A percentile compares a stretch with the other conserved stretches of the same genome.
These are phyloP conservation scores for Cordyceps cateniannulata DNA, from an alignment of 2,329 filamentous ascomycete genomes.

Conservation along the genomic window DNA sequence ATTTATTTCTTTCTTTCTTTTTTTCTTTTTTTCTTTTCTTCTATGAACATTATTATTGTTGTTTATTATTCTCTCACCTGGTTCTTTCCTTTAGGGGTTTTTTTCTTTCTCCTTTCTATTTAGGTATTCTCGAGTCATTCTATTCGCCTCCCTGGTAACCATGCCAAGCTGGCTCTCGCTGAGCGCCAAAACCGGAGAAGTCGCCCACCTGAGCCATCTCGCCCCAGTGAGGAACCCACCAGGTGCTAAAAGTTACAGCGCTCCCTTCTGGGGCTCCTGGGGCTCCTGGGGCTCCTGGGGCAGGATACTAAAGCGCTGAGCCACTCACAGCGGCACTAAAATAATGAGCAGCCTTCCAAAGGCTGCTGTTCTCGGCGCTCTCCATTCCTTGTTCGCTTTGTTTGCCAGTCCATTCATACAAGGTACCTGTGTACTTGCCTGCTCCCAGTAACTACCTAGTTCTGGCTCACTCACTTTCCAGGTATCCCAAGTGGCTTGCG, in stretches of 20 bases:
- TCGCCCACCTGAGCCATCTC: no score
- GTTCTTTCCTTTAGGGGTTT: no score
- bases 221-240: no score
- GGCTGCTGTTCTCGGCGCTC: background rate
- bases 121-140: no score
- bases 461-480: background rate
- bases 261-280: no score
- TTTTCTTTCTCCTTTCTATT: no score
- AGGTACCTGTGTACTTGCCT: background rate
- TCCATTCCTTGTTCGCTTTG: background rate
- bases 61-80: no score
- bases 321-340: background rate
- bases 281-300: background rate
- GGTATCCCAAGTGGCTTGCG: background rate
- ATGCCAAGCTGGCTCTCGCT: no score
- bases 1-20: background rate
- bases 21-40: background rate
- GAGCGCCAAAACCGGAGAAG: no score
- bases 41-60: no score
- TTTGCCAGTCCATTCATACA: background rate
- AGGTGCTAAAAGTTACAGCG: no score
- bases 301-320: background rate
- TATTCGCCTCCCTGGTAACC: no score
- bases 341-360: background rate
- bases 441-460: background rate